These are phyloP conservation scores for Umbelopsis sp. DNA, from an alignment of 192 early-diverging fungal species.

Conservation along the genomic window DNA sequence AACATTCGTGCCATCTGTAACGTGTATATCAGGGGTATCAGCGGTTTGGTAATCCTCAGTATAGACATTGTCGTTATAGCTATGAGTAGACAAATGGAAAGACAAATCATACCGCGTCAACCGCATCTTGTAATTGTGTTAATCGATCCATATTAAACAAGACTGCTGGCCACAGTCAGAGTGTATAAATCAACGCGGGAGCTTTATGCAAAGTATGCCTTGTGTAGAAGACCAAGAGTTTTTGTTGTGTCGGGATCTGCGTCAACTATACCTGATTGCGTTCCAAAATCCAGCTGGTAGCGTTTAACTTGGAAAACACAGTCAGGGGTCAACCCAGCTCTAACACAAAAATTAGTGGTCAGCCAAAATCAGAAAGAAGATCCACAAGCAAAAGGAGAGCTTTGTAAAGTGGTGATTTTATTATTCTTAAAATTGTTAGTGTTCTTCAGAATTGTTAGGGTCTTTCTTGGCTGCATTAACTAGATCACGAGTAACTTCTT, in stretches of 20 bases:
- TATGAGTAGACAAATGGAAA: neutral
- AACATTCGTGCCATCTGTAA: conserved; percentile 52
- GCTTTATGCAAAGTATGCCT: no score
- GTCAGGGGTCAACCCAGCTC: neutral
- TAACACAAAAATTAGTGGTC: no score
- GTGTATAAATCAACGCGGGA: neutral
- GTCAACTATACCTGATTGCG: neutral
- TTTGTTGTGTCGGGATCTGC: neutral
- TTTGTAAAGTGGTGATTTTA: conserved; percentile 12
- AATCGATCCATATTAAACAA: conserved; percentile 49
- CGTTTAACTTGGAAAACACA: neutral
- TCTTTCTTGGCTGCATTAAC: conserved; percentile 28
- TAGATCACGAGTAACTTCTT: conserved; percentile 31
- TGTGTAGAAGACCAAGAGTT: no score
- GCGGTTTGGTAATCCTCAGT: neutral
- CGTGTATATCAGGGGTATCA: neutral
- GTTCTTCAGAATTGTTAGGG: conserved; percentile 18
- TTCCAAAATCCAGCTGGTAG: neutral
- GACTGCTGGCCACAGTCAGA: neutral
- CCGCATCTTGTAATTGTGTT: conserved; percentile 58
- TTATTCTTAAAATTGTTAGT: neutral
- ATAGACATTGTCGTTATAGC: neutral
- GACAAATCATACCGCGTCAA: conserved; percentile 41
- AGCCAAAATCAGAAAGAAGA: no score
- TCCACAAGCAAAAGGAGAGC: neutral